Base-by-base conservation (phyloP, 2,329 filamentous ascomycete species). In the Cytospora schulzeri region DNA sequence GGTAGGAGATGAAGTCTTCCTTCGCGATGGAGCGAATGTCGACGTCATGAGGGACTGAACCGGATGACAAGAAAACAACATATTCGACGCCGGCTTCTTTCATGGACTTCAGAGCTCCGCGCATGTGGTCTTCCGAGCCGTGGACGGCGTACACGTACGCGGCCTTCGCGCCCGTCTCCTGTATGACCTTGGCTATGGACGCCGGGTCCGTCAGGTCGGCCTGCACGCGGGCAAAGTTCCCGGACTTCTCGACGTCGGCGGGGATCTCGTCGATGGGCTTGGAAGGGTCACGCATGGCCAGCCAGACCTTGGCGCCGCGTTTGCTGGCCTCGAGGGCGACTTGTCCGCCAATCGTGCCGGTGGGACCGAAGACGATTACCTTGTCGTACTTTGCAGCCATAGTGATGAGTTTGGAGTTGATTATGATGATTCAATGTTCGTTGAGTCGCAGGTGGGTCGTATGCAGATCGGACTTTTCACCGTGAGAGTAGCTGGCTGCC, bases 301-400 rank as follows among this genome's bases (percentile, higher is more conserved):
- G 61, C 54, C 48, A 63, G 55, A 63, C 79, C 41, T 77, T 78
- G 38, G 77, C 77, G 19, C 80, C 80, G 35, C 71, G 73, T 35
- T 73, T 62, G 12, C 73, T 72, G 31, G 81, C 80, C 31, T 73
- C 72, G 17, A 68, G 72, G 6, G 81, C 81, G 3, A 76, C 73
- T 11, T 71, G 69, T 28, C 76, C 77, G 55, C 76, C 83, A 33
- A 83, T 77, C 11, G 69, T 69, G 54, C 82, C 82, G 14, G 82
- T 81, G 19, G 82, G 76, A 26, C 82, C 81, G 66, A 85, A 84
- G 60, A 85, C 71, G 61, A 85, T 78, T 2, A 66, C 64, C 29
- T 60, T 63, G n/a, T 65, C 38, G 15, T 79, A 60, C 22, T 63
- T 69, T 33, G 61, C 56, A 24, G 68, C 24, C 35, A 62, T 63